These are phyloP conservation scores for Plasmopara muralis DNA, from an alignment of 352 stramenopile genomes.

Conservation along the genomic window DNA sequence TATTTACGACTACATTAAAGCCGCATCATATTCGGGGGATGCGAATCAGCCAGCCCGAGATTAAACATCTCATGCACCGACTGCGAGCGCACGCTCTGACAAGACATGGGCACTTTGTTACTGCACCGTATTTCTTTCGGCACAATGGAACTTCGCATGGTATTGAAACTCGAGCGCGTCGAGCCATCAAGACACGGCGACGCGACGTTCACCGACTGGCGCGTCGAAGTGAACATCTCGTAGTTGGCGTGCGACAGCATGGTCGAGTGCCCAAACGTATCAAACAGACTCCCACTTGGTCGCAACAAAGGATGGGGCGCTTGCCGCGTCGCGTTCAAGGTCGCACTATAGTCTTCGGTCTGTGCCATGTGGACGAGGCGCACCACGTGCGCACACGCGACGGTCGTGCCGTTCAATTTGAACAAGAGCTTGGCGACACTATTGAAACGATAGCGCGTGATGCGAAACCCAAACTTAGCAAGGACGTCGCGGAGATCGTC, in stretches of 20 bases:
- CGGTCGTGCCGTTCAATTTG: slow-evolving; percentile 22
- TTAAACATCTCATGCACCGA: slow-evolving; percentile 26
- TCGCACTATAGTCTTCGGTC: slow-evolving; percentile 13
- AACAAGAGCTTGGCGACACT: slow-evolving; percentile 55
- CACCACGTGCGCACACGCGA: slow-evolving; percentile 40
- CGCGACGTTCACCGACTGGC: slow-evolving; percentile 6
- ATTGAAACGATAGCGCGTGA: slow-evolving; percentile 60
- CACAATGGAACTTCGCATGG: slow-evolving; percentile 1
- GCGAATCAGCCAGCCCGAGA: slow-evolving; percentile 6
- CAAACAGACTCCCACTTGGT: slow-evolving; percentile 18
- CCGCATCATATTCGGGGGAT: slow-evolving; percentile 5
- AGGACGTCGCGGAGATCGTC: slow-evolving; percentile 40
- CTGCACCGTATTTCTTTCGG: slow-evolving; percentile 6
- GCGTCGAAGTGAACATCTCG: slow-evolving; percentile 21
- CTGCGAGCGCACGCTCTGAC: slow-evolving; percentile 15
- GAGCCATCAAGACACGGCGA: neutral
- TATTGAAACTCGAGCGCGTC: slow-evolving; percentile 12
- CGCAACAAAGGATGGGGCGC: slow-evolving; percentile 18
- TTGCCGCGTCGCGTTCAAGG: slow-evolving; percentile 1
- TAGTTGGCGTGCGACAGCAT: slow-evolving; percentile 26
- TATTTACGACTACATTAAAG: slow-evolving; percentile 6
- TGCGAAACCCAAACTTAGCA: slow-evolving; percentile 31
- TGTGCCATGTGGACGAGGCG: slow-evolving; percentile 30
- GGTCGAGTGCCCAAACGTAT: slow-evolving; percentile 13
- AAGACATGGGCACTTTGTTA: neutral